Percentiles rank a stretch among this genome's conserved stretches.
phyloP scores from a whole-genome alignment of 805 yeast species.

The Lipomyces spencermartinsiae region DNA sequence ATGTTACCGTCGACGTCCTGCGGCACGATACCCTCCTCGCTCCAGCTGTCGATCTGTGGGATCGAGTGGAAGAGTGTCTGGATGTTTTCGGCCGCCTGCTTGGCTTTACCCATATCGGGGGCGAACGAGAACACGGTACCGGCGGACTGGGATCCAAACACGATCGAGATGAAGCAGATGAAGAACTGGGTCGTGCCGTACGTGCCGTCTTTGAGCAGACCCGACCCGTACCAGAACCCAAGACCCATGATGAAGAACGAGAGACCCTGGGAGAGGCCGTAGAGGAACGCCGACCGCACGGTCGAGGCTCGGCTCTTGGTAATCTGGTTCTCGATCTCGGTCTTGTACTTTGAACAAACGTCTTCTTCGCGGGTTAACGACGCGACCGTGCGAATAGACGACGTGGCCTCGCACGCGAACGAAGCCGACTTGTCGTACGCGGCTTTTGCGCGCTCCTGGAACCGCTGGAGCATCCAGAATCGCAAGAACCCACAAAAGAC shows the following conservation, averaged over 20 bases:
- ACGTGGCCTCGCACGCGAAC: slow-evolving; percentile 50
- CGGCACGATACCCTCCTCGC: slow-evolving; percentile 41
- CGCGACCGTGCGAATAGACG: slow-evolving; percentile 52
- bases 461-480: slow-evolving; percentile 44
- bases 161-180: slow-evolving; percentile 49
- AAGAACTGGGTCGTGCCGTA: slow-evolving; percentile 46
- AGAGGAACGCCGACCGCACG: slow-evolving; percentile 44
- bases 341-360: slow-evolving; percentile 44
- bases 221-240: slow-evolving; percentile 53
- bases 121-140: slow-evolving; percentile 51
- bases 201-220: slow-evolving; percentile 43
- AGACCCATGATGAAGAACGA: slow-evolving; percentile 51
- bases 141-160: slow-evolving; percentile 54
- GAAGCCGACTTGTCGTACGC: slow-evolving; percentile 50
- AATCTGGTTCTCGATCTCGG: slow-evolving; percentile 24
- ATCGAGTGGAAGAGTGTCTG: slow-evolving; percentile 44
- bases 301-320: slow-evolving; percentile 46
- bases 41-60: slow-evolving; percentile 49
- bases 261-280: slow-evolving; percentile 49
- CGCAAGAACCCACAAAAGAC: slow-evolving; percentile 51
- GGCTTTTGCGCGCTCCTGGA: slow-evolving; percentile 48
- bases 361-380: slow-evolving; percentile 52
- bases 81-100: slow-evolving; percentile 47
- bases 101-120: slow-evolving; percentile 54
- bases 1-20: slow-evolving; percentile 56